A percentile compares a stretch with the other conserved stretches of the same genome.
Evolutionary conservation across 345 rosid species (phyloP).

Genomic region (Hibiscus tridactylites): DNA sequence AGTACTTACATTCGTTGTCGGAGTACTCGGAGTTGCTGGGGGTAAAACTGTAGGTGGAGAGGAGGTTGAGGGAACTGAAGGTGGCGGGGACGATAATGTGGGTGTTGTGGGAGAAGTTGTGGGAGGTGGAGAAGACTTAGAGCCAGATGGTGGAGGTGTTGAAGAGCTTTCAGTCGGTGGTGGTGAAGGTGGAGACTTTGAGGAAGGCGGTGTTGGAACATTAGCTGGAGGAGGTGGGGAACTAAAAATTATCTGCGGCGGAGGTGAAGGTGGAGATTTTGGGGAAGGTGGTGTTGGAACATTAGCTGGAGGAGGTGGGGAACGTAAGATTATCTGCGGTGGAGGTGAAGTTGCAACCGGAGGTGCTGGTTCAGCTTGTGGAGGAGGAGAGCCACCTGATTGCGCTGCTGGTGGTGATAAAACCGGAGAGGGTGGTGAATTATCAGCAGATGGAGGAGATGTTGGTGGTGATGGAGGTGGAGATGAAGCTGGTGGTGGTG

Average conservation of each 20-base stretch:
- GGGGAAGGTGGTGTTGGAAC: background rate
- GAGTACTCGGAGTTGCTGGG: conserved; percentile 43
- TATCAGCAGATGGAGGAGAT: background rate
- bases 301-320: conserved; percentile 1
- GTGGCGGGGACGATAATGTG: conserved; percentile 29
- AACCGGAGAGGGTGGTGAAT: conserved; percentile 34
- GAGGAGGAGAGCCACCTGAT: conserved; percentile 34
- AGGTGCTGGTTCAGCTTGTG: conserved; percentile 34
- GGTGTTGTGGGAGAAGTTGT: conserved; percentile 30
- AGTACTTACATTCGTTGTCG: conserved; percentile 28
- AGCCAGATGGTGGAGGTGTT: conserved; percentile 28
- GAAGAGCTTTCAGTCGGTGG: conserved; percentile 25
- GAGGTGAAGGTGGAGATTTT: conserved; percentile 22
- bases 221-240: conserved; percentile 47
- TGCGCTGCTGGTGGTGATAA: conserved; percentile 39
- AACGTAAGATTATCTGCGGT: background rate
- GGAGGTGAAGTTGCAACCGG: conserved; percentile 33
- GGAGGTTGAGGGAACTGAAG: conserved; percentile 43
- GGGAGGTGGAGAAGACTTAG: conserved; percentile 39
- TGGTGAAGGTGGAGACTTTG: conserved; percentile 38
- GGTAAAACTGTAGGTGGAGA: conserved; percentile 38
- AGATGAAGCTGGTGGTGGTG: background rate
- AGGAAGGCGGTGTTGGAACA: conserved; percentile 27
- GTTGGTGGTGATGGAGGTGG: background rate
- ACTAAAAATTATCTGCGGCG: conserved; percentile 36